Evolutionary conservation across 352 stramenopile genomes (phyloP).

Genomic region (Phytopythium oedochilum): DNA sequence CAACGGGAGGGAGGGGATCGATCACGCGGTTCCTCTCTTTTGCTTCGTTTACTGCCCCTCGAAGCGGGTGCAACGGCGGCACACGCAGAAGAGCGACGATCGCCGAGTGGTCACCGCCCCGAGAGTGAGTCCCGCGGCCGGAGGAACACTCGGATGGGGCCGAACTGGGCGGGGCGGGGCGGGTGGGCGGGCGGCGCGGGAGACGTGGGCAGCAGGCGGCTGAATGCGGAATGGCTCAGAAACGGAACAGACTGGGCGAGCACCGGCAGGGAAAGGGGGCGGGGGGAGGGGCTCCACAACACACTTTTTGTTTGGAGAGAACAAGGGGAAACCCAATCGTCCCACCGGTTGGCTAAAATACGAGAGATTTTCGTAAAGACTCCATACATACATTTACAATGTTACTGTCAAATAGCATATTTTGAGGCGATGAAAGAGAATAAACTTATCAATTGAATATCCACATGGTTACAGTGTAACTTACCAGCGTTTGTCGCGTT

Average conservation of each 20-base stretch:
- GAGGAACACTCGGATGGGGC: too few relatives aligned
- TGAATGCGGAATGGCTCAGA: constrained; percentile 25
- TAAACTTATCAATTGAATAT: too few relatives aligned
- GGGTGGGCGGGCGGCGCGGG: constrained; percentile 1
- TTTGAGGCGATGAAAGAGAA: too few relatives aligned
- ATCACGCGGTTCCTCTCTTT: not conserved
- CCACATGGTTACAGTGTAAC: too few relatives aligned
- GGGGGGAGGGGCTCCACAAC: not conserved
- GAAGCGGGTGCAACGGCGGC: too few relatives aligned
- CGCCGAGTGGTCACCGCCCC: too few relatives aligned
- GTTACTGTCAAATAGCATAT: too few relatives aligned
- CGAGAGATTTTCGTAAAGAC: too few relatives aligned
- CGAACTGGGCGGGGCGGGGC: not conserved
- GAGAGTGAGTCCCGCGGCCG: too few relatives aligned
- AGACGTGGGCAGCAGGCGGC: constrained; percentile 12
- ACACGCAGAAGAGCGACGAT: not conserved
- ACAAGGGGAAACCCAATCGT: not conserved
- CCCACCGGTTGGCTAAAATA: not conserved
- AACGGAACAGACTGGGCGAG: constrained; percentile 6
- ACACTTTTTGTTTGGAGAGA: too few relatives aligned
- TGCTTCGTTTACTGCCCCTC: not conserved
- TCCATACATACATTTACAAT: too few relatives aligned
- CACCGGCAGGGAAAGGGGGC: not conserved
- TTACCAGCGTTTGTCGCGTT: too few relatives aligned
- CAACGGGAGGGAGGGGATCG: not conserved